phyloP scores from a whole-genome alignment of 1,284 basidiomycete species.

The Marasmius tenuissimus region DNA sequence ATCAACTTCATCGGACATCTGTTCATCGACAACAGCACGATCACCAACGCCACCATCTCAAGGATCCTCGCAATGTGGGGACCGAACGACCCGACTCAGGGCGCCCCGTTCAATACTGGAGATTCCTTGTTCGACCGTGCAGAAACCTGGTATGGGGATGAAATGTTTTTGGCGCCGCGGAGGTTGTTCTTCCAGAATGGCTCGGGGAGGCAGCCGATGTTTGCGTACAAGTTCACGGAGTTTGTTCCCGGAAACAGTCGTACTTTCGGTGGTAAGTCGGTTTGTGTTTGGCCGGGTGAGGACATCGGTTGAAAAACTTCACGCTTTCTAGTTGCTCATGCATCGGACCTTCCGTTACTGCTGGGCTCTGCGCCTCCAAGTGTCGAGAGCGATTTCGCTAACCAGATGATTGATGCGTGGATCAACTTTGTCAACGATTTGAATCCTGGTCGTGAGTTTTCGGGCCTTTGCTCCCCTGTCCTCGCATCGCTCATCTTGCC shows the following conservation, averaged over 20 bases:
- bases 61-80: conserved; percentile 43
- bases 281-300: neutral
- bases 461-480: neutral
- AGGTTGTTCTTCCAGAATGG: conserved; percentile 50
- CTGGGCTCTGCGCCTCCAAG: conserved; percentile 45
- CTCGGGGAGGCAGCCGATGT: conserved; percentile 45
- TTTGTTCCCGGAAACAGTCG: conserved; percentile 51
- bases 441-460: conserved; percentile 46
- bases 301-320: neutral
- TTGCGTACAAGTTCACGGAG: conserved; percentile 54
- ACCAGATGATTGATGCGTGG: conserved; percentile 48
- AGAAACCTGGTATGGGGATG: conserved; percentile 54
- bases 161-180: conserved; percentile 52
- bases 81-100: conserved; percentile 40
- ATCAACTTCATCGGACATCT: conserved; percentile 44
- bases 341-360: conserved; percentile 46
- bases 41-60: conserved; percentile 38
- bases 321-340: conserved; percentile 42
- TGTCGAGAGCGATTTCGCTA: conserved; percentile 45
- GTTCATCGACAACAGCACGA: conserved; percentile 48
- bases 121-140: conserved; percentile 59
- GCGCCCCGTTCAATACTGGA: conserved; percentile 52
- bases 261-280: conserved; percentile 38
- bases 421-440: conserved; percentile 54
- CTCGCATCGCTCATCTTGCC: neutral